Base-by-base conservation (phyloP, 768 basidiomycete genomes). In the Lactifluus echinatus region DNA sequence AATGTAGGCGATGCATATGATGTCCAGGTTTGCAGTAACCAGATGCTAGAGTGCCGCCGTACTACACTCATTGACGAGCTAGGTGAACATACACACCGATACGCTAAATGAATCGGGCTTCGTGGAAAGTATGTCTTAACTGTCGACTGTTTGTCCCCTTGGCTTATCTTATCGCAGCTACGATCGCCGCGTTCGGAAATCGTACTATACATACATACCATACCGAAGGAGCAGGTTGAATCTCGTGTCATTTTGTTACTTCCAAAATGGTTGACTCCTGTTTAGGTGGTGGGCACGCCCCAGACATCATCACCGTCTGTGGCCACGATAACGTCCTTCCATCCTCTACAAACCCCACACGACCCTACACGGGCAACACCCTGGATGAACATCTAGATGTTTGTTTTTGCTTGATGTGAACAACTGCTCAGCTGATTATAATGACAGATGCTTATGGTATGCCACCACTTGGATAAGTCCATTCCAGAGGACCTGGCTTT, bases 181-280 rank as follows among this genome's bases (percentile, higher is more conserved):
- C 95, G 0, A 89, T 98, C 50, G 81, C 78, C 11, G 94, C 96
- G 0, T 93, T 98, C 69, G 90, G 85, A 2, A 80, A 79, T 2
- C 81, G 94, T 21, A 94, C 93, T 0, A 98, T 99, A 54, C 95
- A 98, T 66, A 94, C 93, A 11, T 99, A 98, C 67, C 96, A 98
- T 66, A 93, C 84, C 0, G 95, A 97, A 75, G 95, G 95, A 44
- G 94, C 94, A 51, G 93, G 90, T 84, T 53, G 50, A 64, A 55
- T 36, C 23, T 28, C 24, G 34, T 24, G 14, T 34, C 23, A 19
- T 28, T 28, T 50, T 31, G 6, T 44, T 23, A 11, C 23, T 12
- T 31, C 14, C 15, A 29, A 46, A 28, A n/a, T n/a, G 44, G 61
- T 7, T 37, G 31, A 33, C 33, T 11, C 45, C 29, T 14, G 53